Conservation (phyloP, 2,329 filamentous ascomycete genomes). For the Lachnellula suecica region DNA sequence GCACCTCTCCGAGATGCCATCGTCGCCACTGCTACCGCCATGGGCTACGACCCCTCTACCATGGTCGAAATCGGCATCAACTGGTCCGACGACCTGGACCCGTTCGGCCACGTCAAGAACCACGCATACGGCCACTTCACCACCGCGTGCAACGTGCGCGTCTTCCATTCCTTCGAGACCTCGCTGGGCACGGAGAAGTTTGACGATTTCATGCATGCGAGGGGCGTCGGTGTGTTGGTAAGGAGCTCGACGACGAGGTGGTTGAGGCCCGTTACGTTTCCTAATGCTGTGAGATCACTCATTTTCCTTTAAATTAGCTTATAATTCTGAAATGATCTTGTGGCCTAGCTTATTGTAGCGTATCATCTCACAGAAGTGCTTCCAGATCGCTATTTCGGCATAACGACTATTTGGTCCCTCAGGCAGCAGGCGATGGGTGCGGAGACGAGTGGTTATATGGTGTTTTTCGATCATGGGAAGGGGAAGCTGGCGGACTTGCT, state of each 20-base stretch:
- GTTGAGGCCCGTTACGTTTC: not conserved
- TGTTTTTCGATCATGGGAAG: not conserved
- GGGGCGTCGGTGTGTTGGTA: not conserved
- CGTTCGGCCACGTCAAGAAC: not conserved
- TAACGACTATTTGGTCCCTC: not conserved
- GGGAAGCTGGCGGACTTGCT: not conserved
- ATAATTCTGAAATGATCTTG: not conserved
- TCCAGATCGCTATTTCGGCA: not conserved
- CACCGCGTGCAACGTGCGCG: not conserved
- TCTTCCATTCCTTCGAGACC: not conserved
- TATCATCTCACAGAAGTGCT: not conserved
- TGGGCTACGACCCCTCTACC: slow-evolving; percentile 9
- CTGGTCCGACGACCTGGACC: slow-evolving; percentile 7
- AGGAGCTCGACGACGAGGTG: not conserved
- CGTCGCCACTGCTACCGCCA: slow-evolving; percentile 2
- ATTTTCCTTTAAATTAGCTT: not conserved
- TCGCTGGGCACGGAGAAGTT: slow-evolving; percentile 1
- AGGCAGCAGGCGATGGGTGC: not conserved
- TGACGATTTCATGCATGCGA: not conserved
- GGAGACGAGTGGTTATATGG: not conserved
- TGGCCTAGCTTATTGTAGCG: not conserved
- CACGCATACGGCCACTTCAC: not conserved
- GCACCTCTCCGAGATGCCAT: not conserved
- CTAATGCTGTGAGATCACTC: not conserved
- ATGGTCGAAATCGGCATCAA: slow-evolving; percentile 7